Conservation (phyloP, 140 eudicot genomes). For the Oenanthe javanica region DNA sequence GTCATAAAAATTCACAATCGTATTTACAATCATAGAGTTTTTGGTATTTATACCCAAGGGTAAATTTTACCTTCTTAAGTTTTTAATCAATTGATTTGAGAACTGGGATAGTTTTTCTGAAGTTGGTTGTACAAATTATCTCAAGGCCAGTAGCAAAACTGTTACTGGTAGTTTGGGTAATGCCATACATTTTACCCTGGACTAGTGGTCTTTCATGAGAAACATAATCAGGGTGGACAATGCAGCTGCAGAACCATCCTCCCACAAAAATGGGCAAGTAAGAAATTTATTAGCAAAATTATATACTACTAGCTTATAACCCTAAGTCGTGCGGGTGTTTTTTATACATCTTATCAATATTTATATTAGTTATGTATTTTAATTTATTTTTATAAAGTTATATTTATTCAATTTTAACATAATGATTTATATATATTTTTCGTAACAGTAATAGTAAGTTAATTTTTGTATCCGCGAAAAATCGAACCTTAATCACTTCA, state of each 20-base stretch:
- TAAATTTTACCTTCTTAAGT: background rate
- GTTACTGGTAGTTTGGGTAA: background rate
- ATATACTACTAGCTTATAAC: too few species aligned
- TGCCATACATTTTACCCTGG: background rate
- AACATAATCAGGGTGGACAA: background rate
- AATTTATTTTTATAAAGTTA: too few species aligned
- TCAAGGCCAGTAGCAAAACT: background rate
- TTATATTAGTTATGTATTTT: too few species aligned
- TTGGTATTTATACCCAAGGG: background rate
- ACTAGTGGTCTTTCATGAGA: background rate
- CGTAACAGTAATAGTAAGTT: too few species aligned
- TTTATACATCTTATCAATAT: too few species aligned
- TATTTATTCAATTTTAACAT: too few species aligned
- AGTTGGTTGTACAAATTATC: background rate
- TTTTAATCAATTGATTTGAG: background rate
- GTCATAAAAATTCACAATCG: background rate
- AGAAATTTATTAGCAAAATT: background rate
- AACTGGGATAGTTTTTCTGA: background rate
- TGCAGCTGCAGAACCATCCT: background rate
- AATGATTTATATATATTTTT: too few species aligned
- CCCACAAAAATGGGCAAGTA: background rate
- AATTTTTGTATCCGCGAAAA: too few species aligned
- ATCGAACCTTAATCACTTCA: too few species aligned
- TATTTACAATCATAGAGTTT: background rate
- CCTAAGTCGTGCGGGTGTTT: too few species aligned